Evolutionary conservation across 2,329 filamentous ascomycete genomes (phyloP), one percentile per base, ranked within the genome.

Genomic region (Trichoderma asperellum): DNA sequence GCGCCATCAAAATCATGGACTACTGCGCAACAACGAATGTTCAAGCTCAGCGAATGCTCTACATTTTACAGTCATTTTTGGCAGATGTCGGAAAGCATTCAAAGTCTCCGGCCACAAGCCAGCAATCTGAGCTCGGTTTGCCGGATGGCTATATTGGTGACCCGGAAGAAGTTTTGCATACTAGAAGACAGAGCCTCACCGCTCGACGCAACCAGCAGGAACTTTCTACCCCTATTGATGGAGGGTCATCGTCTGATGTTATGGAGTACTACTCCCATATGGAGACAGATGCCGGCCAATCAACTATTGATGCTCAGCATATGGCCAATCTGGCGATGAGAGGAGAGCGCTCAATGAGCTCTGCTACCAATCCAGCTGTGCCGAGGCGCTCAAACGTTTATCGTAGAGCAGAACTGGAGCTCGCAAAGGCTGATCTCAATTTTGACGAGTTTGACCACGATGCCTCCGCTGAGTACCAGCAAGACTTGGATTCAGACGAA

Each of bases 61-160:
- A 82, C 66, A 87, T 88, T 43, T 76, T 88, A 14, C 78, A 79
- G 4, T 81, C 80, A 6, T 88, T 88, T 70, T 77, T 80, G 8
- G 57, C 66, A 14, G 73, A 71, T 4, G 68, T 75, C 7, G 60
- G 68, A 34, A 60, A 70, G 35, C 66, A 70, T 18, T 47, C 32
- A 16, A 58, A 65, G 8, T 69, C 68, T 14, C 21, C 47, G 18
- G 55, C 47, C 2, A 12, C 68, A 53, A 59, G 27, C 61, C 40
- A 53, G 24, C 53, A 64, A 18, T 57, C 61, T 27, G 68, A 52
- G n/a, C 43, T 40, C 32, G 34, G 35, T 18, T 43, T 69, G 6
- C 55, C 61, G 5, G 61, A 69, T 35, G 47, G 24, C 14, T 55
- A 49, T 18, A 69, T 69, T 14, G 55, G 60, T 18, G 61, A 69